A percentile compares a stretch with the other conserved stretches of the same genome.
Evolutionary conservation across 345 rosid species (phyloP).

Genomic region (Brassica carinata): DNA sequence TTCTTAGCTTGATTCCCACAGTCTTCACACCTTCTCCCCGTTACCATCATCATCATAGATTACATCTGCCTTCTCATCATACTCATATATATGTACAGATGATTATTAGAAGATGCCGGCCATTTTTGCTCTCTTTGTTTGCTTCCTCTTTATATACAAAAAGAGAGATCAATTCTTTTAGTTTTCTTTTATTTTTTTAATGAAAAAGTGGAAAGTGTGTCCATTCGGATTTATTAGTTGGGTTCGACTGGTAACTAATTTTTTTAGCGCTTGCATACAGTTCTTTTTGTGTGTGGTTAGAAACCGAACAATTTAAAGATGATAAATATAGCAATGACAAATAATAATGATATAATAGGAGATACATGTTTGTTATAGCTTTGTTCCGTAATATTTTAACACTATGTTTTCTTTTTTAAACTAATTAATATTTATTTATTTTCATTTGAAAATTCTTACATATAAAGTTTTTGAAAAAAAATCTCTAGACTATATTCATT

Average conservation of each 20-base stretch:
- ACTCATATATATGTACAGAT: neutral
- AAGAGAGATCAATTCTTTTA: neutral
- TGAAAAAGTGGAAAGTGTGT: neutral
- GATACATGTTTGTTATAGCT: neutral
- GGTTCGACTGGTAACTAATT: neutral
- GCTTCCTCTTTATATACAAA: constrained; percentile 27
- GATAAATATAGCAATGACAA: neutral
- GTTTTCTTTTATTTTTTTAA: neutral
- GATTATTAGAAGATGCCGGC: constrained; percentile 3
- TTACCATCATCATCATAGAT: constrained; percentile 25
- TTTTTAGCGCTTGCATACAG: neutral
- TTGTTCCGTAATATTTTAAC: neutral
- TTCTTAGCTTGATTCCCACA: constrained; percentile 78
- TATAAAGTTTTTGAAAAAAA: too few relatives aligned
- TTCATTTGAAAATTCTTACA: too few relatives aligned
- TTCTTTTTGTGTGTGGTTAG: neutral
- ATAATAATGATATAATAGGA: neutral
- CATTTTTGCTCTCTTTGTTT: constrained; percentile 23
- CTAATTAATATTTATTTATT: too few relatives aligned
- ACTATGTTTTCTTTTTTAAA: too few relatives aligned
- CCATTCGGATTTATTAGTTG: neutral
- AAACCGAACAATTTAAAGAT: neutral
- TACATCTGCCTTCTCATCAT: neutral
- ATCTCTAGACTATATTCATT: too few relatives aligned
- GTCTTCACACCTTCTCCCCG: constrained; percentile 57